Base-by-base conservation (phyloP, 1,284 basidiomycete genomes). In the Meripilus lineatus region DNA sequence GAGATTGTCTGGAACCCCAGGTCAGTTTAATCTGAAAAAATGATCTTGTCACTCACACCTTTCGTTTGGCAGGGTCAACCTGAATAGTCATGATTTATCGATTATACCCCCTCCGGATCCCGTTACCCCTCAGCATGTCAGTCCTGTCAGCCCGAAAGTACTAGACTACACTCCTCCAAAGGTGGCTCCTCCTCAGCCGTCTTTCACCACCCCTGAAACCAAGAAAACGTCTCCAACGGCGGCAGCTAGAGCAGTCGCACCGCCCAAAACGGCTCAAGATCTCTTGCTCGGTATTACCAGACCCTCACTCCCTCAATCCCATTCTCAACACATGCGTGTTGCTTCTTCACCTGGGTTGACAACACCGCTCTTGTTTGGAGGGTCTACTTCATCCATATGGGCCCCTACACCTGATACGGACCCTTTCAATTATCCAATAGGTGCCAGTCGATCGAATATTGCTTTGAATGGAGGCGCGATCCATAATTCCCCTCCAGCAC, bases 1-100 rank as follows among this genome's bases (percentile, higher is more conserved):
- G 70, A 80, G 54, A 81, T 81, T 50, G 74, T 87, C 30, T 85
- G 72, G 72, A 67, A 81, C 58, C 79, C 75, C 34, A 73, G 76
- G 79, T 80, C 46, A 30, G 64, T 48, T 8, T 34, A 15, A n/a
- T 18, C 32, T 50, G 40, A 38, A 21, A 7, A 8, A 20, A 38
- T 28, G 22, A 13, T 38, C 17, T 24, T 38, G 11, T 11, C 20
- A 38, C 11, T 38, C 22, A 11, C 22, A 36, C 10, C 10, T 24
- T 8, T 30, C 28, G 28, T 30, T n/a, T n/a, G n/a, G 28, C 10
- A 30, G 28, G 8, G 28, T 30, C n/a, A 30, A 30, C 28, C 28
- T 30, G 8, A 10, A 8, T 10, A 8, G 10, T 30, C 28, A n/a
- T n/a, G 10, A 30, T 30, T n/a, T 30, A 24, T 38, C 21, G 10